Base-by-base conservation (phyloP, 176 grass and related monocot genomes). In the Phoenix roebelenii region DNA sequence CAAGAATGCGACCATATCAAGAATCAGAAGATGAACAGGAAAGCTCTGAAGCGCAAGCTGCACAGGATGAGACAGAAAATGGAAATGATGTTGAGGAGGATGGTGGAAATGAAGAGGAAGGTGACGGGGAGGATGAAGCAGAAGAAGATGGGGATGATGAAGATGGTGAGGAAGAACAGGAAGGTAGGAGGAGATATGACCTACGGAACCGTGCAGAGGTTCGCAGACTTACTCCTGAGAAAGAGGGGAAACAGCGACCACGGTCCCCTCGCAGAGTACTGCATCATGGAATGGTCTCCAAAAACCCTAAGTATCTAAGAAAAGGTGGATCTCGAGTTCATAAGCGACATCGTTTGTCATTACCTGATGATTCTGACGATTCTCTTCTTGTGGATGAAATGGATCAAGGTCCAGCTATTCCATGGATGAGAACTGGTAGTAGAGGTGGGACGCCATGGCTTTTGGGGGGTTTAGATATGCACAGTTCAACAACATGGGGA, bases 281-380 rank as follows among this genome's bases (percentile, higher is more conserved):
- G 63, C 81, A 83, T 66, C 94, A 83, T 64, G 94, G 94, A 61
- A 81, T 78, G 68, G 79, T 84, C 81, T 59, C 78, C 51, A 90
- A 96, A 65, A 86, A 74, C 63, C 76, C 18, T 65, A 98, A 82
- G 55, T 98, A 93, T 75, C 60, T 98, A 28, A 92, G 91, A 57
- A 98, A 98, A 52, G 85, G 85, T 63, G 94, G 94, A 30, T 77
- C 94, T 19, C 79, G 94, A 64, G 83, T 93, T 66, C 88, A 93
- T 70, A 98, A 92, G 58, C 81, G 88, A 10, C 39, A 74, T 25
- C 75, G 88, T 29, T 80, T 85, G 14, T 76, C 94, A 44, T 55
- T 98, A 64, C 94, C 94, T 70, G 88, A 98, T 24, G 94, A 98
- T 74, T 89, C 94, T 62, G 94, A 98, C 72, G 94, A 98, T 73